Conservation (phyloP, 768 basidiomycete genomes). For the Phylloporus rhodoxanthus region DNA sequence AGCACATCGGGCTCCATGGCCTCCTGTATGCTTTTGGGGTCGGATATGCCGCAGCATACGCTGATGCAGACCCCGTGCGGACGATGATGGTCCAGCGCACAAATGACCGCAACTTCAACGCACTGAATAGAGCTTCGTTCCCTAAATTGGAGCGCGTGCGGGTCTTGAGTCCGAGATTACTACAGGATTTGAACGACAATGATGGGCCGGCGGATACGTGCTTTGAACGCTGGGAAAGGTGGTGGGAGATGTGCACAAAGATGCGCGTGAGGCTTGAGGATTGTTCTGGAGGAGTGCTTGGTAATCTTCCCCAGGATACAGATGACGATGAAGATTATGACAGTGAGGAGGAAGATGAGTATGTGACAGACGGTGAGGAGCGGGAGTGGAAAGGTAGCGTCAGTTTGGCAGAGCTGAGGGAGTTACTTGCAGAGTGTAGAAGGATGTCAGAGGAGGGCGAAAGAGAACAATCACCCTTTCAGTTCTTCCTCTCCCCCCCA, state of each 20-base stretch:
- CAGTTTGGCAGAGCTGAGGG: conserved; percentile 43
- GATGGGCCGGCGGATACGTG: conserved; percentile 41
- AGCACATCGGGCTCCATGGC: conserved; percentile 63
- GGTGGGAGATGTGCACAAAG: conserved; percentile 52
- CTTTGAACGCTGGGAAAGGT: conserved; percentile 57
- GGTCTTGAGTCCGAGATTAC: conserved; percentile 48
- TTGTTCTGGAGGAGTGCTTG: conserved; percentile 63
- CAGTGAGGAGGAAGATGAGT: conserved; percentile 30
- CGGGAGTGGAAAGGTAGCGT: conserved; percentile 23
- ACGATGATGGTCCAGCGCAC: conserved; percentile 43
- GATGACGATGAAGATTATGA: conserved; percentile 31
- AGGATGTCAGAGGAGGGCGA: conserved; percentile 36
- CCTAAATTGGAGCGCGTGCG: conserved; percentile 57
- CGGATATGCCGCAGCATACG: conserved; percentile 43
- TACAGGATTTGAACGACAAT: conserved; percentile 52
- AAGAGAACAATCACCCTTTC: conserved; percentile 24
- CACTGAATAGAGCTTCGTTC: conserved; percentile 48
- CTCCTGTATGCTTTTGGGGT: conserved; percentile 65
- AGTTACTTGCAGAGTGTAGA: conserved; percentile 52
- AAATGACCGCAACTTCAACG: conserved; percentile 63
- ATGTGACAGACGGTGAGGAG: conserved; percentile 31
- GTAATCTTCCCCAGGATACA: conserved; percentile 33
- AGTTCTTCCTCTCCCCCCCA: conserved; percentile 9
- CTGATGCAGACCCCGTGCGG: conserved; percentile 38
- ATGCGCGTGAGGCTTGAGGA: conserved; percentile 63